A percentile compares a stretch with the other conserved stretches of the same genome.
Evolutionary conservation across 2,329 filamentous ascomycete genomes (phyloP).

Genomic region (Madurella fahalii): DNA sequence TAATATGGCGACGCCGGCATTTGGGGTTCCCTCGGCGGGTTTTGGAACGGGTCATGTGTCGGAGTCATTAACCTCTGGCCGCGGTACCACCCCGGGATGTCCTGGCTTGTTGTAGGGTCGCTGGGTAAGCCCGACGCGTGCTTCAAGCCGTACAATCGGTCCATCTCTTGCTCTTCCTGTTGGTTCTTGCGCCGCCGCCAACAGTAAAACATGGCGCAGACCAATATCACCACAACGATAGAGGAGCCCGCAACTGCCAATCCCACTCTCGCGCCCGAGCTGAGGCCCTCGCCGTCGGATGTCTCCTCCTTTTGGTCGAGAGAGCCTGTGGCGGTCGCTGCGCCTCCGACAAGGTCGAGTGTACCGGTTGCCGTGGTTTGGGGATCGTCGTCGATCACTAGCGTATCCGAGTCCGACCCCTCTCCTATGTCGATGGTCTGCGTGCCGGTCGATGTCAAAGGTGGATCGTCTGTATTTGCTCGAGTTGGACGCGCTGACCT

Average conservation of each 20-base stretch:
- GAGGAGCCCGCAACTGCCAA: constrained; percentile 22
- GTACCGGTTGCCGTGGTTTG: not conserved
- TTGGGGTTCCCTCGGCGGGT: not conserved
- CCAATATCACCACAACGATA: constrained; percentile 15
- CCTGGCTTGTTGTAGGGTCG: constrained; percentile 8
- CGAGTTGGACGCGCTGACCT: not conserved
- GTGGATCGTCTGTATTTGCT: not conserved
- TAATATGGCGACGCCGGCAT: constrained; percentile 15
- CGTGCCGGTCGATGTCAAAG: constrained; percentile 4
- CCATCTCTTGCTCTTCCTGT: constrained; percentile 24
- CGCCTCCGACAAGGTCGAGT: not conserved
- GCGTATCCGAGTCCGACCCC: constrained; percentile 10
- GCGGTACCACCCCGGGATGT: constrained; percentile 27
- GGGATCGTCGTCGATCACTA: constrained; percentile 11
- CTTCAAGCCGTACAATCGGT: constrained; percentile 24
- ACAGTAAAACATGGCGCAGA: constrained; percentile 22
- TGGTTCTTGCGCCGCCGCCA: constrained; percentile 18
- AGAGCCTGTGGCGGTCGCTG: not conserved
- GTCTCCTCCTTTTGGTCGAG: constrained; percentile 2
- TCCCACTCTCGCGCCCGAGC: constrained; percentile 20
- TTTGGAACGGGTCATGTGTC: constrained; percentile 7
- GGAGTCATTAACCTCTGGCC: constrained; percentile 18
- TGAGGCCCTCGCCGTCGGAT: constrained; percentile 2
- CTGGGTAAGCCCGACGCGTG: constrained; percentile 6
- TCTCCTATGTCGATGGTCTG: constrained; percentile 9